phyloP scores from a whole-genome alignment of 2,329 filamentous ascomycete genomes.

The Colletotrichum caudatum region DNA sequence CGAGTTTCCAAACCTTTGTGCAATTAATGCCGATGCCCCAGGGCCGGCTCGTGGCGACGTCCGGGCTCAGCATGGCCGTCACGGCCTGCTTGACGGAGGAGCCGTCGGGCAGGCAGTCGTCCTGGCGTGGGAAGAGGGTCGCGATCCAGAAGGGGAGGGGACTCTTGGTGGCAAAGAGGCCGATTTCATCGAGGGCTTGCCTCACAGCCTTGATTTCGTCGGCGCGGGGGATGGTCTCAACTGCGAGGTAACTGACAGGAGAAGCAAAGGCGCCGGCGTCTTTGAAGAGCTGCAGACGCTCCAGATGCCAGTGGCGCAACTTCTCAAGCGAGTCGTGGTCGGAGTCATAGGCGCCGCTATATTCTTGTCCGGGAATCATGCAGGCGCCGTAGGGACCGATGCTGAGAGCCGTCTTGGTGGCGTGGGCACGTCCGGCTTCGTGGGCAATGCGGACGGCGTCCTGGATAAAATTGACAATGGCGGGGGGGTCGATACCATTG shows the following conservation, averaged over 20 bases:
- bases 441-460: conserved; percentile 59
- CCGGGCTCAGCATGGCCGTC: conserved; percentile 53
- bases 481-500: conserved; percentile 55
- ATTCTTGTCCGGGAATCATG: conserved; percentile 75
- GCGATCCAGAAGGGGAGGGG: conserved; percentile 68
- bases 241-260: conserved; percentile 67
- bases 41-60: conserved; percentile 52
- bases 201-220: conserved; percentile 72
- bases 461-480: conserved; percentile 57
- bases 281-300: conserved; percentile 65
- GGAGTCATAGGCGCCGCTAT: conserved; percentile 70
- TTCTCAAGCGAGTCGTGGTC: conserved; percentile 57
- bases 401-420: conserved; percentile 65
- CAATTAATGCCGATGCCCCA: conserved; percentile 78
- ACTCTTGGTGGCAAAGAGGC: conserved; percentile 47
- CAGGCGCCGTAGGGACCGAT: conserved; percentile 76
- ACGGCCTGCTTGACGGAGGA: conserved; percentile 53
- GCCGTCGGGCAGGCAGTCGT: conserved; percentile 68
- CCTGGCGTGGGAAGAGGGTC: conserved; percentile 70
- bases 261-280: conserved; percentile 52
- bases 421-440: conserved; percentile 46
- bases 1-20: conserved; percentile 73
- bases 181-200: conserved; percentile 51
- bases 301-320: conserved; percentile 68
- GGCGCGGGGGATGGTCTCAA: conserved; percentile 74